Percentiles rank a stretch among this genome's conserved stretches.
These are phyloP conservation scores for Teratosphaeria epicoccoides DNA, from an alignment of 2,329 filamentous ascomycete genomes.

Conservation along the genomic window DNA sequence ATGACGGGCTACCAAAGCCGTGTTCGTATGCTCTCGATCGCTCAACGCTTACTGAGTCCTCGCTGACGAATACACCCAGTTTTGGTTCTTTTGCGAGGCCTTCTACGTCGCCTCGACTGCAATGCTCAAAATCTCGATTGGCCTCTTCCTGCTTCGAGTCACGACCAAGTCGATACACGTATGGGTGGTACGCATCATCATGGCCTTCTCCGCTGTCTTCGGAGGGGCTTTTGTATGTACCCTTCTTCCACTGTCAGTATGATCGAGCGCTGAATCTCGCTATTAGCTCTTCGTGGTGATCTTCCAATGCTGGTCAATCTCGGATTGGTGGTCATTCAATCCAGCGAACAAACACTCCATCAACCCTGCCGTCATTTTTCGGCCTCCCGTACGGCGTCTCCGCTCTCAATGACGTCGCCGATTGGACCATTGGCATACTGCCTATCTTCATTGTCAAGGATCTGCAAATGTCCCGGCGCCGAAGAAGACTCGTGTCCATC, in stretches of 20 bases:
- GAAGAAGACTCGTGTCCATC: constrained; percentile 29
- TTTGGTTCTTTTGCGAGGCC: constrained; percentile 48
- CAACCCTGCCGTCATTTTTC: constrained; percentile 37
- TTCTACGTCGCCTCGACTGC: constrained; percentile 41
- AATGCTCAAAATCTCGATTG: constrained; percentile 42
- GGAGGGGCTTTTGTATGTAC: constrained; percentile 31
- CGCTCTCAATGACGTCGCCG: constrained; percentile 31
- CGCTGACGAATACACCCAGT: constrained; percentile 16
- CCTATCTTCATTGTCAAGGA: constrained; percentile 33
- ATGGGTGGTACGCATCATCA: constrained; percentile 37
- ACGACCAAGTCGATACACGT: constrained; percentile 37
- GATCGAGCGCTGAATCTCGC: neutral
- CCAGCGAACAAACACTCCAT: constrained; percentile 33
- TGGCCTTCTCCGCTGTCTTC: constrained; percentile 35
- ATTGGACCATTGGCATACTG: constrained; percentile 32
- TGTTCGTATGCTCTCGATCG: constrained; percentile 7
- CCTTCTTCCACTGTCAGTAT: no score
- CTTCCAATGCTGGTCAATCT: constrained; percentile 44
- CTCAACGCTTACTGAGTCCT: neutral
- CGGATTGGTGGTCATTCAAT: constrained; percentile 40
- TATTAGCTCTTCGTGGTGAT: constrained; percentile 36
- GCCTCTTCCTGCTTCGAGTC: constrained; percentile 44
- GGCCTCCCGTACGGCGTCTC: constrained; percentile 25
- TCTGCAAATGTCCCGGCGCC: constrained; percentile 30
- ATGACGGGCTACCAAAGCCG: constrained; percentile 11